Evolutionary conservation across 805 yeast species (phyloP).

Genomic region (Blastobotrys robertii): DNA sequence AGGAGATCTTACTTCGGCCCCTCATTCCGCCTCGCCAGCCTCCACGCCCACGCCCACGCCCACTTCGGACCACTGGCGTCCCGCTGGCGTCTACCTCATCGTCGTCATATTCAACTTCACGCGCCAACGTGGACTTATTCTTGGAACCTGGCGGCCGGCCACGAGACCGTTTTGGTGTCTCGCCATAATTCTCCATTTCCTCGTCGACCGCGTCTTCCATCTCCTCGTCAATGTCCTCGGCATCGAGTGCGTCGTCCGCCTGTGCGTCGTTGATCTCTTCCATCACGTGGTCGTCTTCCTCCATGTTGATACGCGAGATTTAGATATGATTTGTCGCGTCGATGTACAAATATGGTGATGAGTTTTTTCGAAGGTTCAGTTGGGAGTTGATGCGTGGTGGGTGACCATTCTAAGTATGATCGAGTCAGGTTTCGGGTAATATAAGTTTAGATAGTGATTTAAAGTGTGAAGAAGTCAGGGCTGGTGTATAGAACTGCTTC

Average conservation of each 20-base stretch:
- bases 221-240: conserved; percentile 14
- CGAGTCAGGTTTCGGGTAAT: no score
- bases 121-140: conserved; percentile 14
- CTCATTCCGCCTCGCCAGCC: conserved; percentile 8
- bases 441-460: no score
- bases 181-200: conserved; percentile 10
- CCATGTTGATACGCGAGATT: not conserved
- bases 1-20: conserved; percentile 14
- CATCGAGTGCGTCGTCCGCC: conserved; percentile 14
- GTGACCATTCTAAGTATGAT: no score
- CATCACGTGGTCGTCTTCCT: conserved; percentile 7
- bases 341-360: no score
- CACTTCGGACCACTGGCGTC: conserved; percentile 5
- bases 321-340: no score
- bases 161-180: conserved; percentile 3
- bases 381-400: no score
- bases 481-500: no score
- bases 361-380: no score
- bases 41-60: conserved; percentile 2
- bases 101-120: conserved; percentile 12
- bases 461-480: no score
- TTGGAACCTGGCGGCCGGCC: conserved; percentile 29
- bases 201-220: conserved; percentile 10
- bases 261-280: conserved; percentile 22
- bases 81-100: conserved; percentile 15